Evolutionary conservation across 2,329 filamentous ascomycete species (phyloP).

Genomic region (Neurospora crassa): DNA sequence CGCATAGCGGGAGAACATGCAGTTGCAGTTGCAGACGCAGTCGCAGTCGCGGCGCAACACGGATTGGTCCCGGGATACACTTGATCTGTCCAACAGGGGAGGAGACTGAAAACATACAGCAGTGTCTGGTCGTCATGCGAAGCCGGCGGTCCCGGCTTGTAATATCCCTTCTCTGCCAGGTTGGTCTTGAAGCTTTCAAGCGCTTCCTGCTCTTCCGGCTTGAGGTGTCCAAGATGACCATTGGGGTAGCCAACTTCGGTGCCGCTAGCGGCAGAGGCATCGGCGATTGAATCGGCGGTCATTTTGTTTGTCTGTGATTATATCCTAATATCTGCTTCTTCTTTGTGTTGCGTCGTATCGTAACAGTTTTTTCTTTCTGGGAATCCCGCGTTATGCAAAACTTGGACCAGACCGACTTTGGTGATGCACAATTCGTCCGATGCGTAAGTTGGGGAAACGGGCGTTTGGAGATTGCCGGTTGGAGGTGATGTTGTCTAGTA

Average conservation of each 20-base stretch:
- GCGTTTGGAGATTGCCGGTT: background rate
- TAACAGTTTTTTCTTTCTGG: background rate
- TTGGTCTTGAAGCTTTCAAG: conserved; percentile 63
- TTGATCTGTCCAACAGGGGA: background rate
- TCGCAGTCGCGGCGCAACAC: background rate
- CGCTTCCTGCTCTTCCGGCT: conserved; percentile 53
- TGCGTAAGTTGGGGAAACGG: background rate
- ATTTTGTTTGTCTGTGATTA: background rate
- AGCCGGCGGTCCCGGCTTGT: conserved; percentile 42
- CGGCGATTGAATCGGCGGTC: background rate
- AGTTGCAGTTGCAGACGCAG: conserved; percentile 2
- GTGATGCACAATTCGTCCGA: background rate
- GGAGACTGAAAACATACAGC: conserved; percentile 40
- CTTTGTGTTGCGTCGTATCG: background rate
- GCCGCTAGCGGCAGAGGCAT: conserved; percentile 10
- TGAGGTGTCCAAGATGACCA: conserved; percentile 76
- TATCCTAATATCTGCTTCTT: background rate
- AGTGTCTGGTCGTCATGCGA: conserved; percentile 68
- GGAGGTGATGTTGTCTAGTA: background rate
- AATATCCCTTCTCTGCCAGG: conserved; percentile 55
- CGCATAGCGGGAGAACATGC: background rate
- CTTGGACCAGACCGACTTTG: background rate
- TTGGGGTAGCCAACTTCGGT: conserved; percentile 49
- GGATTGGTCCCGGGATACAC: conserved; percentile 5
- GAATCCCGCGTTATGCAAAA: background rate